Base-by-base conservation (phyloP, 2,329 filamentous ascomycete species). In the Talaromyces sp. region DNA sequence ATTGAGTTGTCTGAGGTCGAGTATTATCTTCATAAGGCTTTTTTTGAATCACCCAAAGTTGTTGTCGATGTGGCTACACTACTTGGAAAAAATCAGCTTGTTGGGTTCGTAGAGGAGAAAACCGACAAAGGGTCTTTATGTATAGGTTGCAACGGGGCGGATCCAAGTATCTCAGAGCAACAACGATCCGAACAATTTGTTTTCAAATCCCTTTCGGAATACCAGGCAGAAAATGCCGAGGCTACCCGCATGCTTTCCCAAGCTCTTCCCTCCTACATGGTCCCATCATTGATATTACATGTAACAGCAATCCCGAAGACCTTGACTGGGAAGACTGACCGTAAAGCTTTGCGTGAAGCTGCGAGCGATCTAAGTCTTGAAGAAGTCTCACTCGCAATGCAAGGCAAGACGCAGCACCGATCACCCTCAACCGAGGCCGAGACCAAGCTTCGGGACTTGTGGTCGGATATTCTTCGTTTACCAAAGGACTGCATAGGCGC, bases 1-100 rank as follows among this genome's bases (percentile, higher is more conserved):
- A 72, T 80, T 17, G 78, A 80, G 65, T 72, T 79, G 6, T 78
- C 75, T 2, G 78, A 79, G 64, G 74, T 80, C 10, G 78, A 80
- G 66, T 73, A 69, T 31, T 43, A 49, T 63, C 76, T 22, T 71
- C 72, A 4, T 65, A 72, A 1, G 70, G 71, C 3, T 66, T 72
- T 7, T 78, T 77, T 43, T 43, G 59, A 49, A 13, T 31, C 45
- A 22, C 59, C 33, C 13, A 41, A 27, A 39, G 27, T 39, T 31
- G 41, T 43, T 31, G 41, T 62, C 45, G 56, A 59, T 22, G 39
- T 59, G 56, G 22, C 45, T 39, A 35, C 19, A 59, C 56, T 39
- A 22, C 35, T 39, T 17, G 56, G 10, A 9, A n/a, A 59, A 1
- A 59, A 59, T 37, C 31, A 59, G 11, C 56, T 22, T 10, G 17